These are phyloP conservation scores for Cymbopogon flexuosus DNA, from an alignment of 202 grass and related monocot species.

Conservation along the genomic window DNA sequence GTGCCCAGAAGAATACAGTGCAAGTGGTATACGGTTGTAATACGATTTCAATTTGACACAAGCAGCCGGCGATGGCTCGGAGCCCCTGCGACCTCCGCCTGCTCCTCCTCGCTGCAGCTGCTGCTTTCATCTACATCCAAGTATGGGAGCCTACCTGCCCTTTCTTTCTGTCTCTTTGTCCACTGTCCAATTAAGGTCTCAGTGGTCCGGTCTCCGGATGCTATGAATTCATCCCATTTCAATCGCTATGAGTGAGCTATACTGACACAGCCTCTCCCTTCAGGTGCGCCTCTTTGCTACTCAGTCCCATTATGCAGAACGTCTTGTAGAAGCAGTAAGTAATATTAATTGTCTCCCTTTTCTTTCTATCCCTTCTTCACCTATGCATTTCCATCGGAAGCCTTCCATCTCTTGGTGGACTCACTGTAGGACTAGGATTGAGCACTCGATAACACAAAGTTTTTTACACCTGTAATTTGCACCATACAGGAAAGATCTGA, in stretches of 20 bases:
- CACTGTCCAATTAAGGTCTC: not conserved
- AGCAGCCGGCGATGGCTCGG: slow-evolving; percentile 43
- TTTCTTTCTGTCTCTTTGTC: not conserved
- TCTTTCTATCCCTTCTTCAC: not conserved
- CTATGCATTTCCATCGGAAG: not conserved
- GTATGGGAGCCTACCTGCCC: slow-evolving; percentile 19
- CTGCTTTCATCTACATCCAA: slow-evolving; percentile 88
- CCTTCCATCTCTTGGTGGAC: not conserved
- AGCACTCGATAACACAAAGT: not conserved
- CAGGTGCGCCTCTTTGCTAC: slow-evolving; percentile 78
- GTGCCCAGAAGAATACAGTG: too few relatives aligned
- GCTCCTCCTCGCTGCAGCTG: slow-evolving; percentile 54
- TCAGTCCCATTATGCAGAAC: slow-evolving; percentile 76
- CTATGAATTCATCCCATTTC: not conserved
- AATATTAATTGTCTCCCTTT: not conserved
- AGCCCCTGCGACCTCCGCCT: slow-evolving; percentile 49
- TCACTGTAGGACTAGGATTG: not conserved
- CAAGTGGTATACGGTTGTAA: too few relatives aligned
- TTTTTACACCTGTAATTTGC: slow-evolving; percentile 27
- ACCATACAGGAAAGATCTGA: slow-evolving; percentile 59
- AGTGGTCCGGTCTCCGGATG: not conserved
- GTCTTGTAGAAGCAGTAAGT: slow-evolving; percentile 64
- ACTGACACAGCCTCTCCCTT: not conserved
- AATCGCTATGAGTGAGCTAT: not conserved
- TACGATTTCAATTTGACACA: too few relatives aligned